phyloP scores from a whole-genome alignment of 1,284 basidiomycete species.

The Meira nashicola region DNA sequence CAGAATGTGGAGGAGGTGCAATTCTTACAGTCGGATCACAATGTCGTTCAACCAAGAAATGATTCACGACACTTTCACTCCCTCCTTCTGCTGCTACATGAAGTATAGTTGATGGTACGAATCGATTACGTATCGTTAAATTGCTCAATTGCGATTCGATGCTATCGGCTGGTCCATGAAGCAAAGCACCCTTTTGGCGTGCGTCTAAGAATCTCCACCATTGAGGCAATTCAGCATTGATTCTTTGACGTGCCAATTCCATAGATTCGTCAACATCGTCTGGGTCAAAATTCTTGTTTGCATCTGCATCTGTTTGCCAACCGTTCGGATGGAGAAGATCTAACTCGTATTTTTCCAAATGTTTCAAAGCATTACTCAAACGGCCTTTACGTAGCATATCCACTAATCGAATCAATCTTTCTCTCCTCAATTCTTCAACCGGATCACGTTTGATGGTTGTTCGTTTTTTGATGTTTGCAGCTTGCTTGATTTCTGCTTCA shows the following conservation, averaged over 20 bases:
- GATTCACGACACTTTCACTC: constrained; percentile 71
- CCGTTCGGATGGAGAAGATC: constrained; percentile 53
- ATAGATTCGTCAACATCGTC: constrained; percentile 7
- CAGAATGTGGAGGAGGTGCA: constrained; percentile 8
- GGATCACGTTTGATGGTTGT: constrained; percentile 3
- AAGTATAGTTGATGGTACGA: constrained; percentile 62
- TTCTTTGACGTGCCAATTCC: constrained; percentile 3
- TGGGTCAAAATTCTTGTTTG: constrained; percentile 1
- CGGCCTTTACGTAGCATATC: constrained; percentile 86
- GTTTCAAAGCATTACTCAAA: constrained; percentile 71
- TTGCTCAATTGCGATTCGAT: background rate
- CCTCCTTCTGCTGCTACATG: constrained; percentile 71
- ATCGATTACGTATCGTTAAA: constrained; percentile 4
- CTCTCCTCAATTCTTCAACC: constrained; percentile 57
- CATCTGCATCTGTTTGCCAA: constrained; percentile 4
- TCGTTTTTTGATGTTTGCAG: constrained; percentile 10
- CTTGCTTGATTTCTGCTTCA: constrained; percentile 7
- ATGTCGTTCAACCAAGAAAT: constrained; percentile 72
- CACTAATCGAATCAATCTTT: constrained; percentile 72
- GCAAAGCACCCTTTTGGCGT: constrained; percentile 9
- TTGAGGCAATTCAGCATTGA: constrained; percentile 34
- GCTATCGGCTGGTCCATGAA: constrained; percentile 1
- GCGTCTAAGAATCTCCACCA: constrained; percentile 36
- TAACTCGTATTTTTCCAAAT: constrained; percentile 71
- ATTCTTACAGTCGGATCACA: constrained; percentile 77